These are phyloP conservation scores for Apophysomyces variabilis DNA, from an alignment of 371 early-diverging fungal species.

Conservation along the genomic window DNA sequence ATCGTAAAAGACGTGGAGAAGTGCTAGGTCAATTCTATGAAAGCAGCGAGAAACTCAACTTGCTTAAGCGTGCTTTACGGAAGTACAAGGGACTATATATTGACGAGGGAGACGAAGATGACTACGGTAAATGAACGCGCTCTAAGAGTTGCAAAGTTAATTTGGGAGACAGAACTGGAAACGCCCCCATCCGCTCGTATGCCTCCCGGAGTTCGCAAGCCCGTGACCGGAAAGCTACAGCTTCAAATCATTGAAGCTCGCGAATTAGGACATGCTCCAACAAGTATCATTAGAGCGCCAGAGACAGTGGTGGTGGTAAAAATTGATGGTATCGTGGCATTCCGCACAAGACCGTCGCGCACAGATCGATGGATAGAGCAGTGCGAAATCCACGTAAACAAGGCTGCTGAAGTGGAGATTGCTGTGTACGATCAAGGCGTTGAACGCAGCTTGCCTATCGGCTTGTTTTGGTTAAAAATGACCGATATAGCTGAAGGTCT, in stretches of 20 bases:
- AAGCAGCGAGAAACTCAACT: conserved; percentile 77
- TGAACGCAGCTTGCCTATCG: conserved; percentile 67
- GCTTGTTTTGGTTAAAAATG: conserved; percentile 84
- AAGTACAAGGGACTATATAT: conserved; percentile 86
- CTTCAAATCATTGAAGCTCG: conserved; percentile 69
- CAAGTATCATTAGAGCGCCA: conserved; percentile 57
- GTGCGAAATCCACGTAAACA: conserved; percentile 82
- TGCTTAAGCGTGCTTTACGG: conserved; percentile 81
- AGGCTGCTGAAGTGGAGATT: conserved; percentile 92
- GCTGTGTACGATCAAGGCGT: conserved; percentile 75
- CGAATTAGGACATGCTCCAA: conserved; percentile 71
- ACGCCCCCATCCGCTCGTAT: conserved; percentile 48
- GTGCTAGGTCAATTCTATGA: conserved; percentile 72
- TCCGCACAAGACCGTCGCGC: conserved; percentile 64
- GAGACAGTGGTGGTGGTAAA: conserved; percentile 79
- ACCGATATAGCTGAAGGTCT: conserved; percentile 80
- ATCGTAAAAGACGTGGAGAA: conserved; percentile 63
- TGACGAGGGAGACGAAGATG: conserved; percentile 76
- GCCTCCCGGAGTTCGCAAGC: conserved; percentile 72
- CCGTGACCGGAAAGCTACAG: conserved; percentile 75
- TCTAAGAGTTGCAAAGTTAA: neutral
- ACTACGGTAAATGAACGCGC: conserved; percentile 44
- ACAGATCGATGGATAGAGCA: conserved; percentile 77
- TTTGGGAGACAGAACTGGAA: conserved; percentile 35
- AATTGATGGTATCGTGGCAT: conserved; percentile 78